These are phyloP conservation scores for Capsicum baccatum DNA, from an alignment of 257 asterid species.

Conservation along the genomic window DNA sequence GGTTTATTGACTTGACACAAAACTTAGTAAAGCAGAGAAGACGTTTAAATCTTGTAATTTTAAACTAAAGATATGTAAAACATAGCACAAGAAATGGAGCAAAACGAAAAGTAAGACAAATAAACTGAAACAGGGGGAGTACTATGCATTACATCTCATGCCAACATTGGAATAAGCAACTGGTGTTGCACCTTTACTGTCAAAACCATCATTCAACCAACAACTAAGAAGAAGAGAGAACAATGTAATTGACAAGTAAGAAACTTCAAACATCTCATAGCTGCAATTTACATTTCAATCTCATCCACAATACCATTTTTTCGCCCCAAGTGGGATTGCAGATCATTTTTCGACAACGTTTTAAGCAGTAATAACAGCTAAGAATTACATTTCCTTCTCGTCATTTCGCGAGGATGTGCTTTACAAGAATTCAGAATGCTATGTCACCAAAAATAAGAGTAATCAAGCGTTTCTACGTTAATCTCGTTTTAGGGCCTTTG, in stretches of 20 bases:
- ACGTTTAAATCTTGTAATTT: too few relatives aligned
- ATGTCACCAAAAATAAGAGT: slow-evolving; percentile 22
- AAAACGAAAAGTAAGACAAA: too few relatives aligned
- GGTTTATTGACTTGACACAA: too few relatives aligned
- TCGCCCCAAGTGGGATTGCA: neutral
- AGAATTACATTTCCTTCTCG: slow-evolving; percentile 14
- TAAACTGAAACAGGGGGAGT: too few relatives aligned
- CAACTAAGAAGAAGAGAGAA: too few relatives aligned
- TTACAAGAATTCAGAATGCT: slow-evolving; percentile 4
- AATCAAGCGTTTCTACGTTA: slow-evolving; percentile 38
- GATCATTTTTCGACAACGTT: neutral
- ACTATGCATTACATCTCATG: too few relatives aligned
- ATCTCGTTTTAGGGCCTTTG: slow-evolving; percentile 86
- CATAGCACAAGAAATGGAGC: too few relatives aligned
- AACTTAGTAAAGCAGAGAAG: too few relatives aligned
- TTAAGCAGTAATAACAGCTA: neutral
- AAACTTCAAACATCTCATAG: neutral
- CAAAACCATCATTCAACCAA: too few relatives aligned
- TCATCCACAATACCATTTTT: neutral
- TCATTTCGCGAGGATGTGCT: neutral
- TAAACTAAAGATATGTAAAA: too few relatives aligned
- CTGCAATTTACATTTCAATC: neutral
- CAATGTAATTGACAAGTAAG: neutral
- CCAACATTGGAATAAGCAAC: too few relatives aligned
- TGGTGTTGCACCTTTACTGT: too few relatives aligned